Base-by-base conservation (phyloP, 768 basidiomycete species). In the Calocybe gangraenosa region DNA sequence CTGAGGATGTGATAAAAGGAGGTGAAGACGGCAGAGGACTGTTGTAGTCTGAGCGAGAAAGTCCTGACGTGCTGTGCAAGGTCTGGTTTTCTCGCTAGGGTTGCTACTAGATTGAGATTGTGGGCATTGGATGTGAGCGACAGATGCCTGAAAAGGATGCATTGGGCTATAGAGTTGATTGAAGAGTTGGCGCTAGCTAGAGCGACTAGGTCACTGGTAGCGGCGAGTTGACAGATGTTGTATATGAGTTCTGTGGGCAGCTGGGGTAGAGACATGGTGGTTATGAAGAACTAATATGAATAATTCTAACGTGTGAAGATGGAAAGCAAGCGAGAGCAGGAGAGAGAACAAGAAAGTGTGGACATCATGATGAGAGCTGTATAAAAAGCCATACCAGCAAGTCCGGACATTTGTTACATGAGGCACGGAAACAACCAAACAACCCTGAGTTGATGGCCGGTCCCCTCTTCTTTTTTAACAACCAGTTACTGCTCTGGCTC, bases 231-330 rank as follows among this genome's bases (percentile, higher is more conserved):
- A 57, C 65, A 65, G 59, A 87, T 62, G 60, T 62, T 57, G 65
- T 81, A 76, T 53, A 84, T 55, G 55, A 88, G 77, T 56, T 90
- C 87, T 36, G 63, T 51, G 41, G 87, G 86, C 39, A 87, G 25
- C 25, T 49, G 53, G 36, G 63, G 51, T 50, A 78, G 58, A 52
- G 70, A 67, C 78, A 79, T 76, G n/a, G n/a, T 59, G 61, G 51
- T 46, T 42, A 39, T 34, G 48, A 54, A 40, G 42, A 22, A 42
- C 37, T 51, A 23, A 38, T 44, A 42, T 45, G 44, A n/a, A n/a
- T n/a, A n/a, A n/a, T n/a, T n/a, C n/a, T 44, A 59, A 57, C 55
- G 58, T 59, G 57, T 51, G 62, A 58, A 62, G 58, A 56, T 51
- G 49, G 44, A 48, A 49, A 47, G 48, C 50, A 56, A 58, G 54